These are phyloP conservation scores for Myxozyma sirexii DNA, from an alignment of 805 yeast species.

Conservation along the genomic window DNA sequence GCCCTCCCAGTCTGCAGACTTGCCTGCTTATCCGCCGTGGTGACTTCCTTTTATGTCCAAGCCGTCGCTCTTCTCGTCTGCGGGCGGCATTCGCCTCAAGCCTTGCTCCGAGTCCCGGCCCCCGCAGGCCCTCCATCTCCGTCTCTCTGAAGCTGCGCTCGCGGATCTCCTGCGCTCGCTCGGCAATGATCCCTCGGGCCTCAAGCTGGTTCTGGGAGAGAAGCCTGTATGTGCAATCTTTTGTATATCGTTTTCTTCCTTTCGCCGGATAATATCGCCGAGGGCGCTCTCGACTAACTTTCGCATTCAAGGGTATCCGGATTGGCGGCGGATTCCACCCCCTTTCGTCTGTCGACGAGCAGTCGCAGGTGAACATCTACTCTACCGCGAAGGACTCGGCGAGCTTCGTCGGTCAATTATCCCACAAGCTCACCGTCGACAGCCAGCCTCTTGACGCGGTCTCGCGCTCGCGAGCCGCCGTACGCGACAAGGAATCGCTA, in stretches of 20 bases:
- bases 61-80: slow-evolving; percentile 17
- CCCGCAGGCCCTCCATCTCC: slow-evolving; percentile 26
- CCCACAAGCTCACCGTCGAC: slow-evolving; percentile 36
- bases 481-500: slow-evolving; percentile 20
- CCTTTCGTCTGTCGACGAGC: slow-evolving; percentile 16
- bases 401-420: slow-evolving; percentile 32
- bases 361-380: slow-evolving; percentile 17
- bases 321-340: slow-evolving; percentile 19
- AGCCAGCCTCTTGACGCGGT: slow-evolving; percentile 22
- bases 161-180: slow-evolving; percentile 19
- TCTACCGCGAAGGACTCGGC: slow-evolving; percentile 1
- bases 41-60: neutral
- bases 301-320: slow-evolving; percentile 27
- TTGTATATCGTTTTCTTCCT: neutral
- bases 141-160: slow-evolving; percentile 23
- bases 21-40: neutral
- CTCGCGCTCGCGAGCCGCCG: slow-evolving; percentile 31
- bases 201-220: slow-evolving; percentile 26
- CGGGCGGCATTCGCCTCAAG: slow-evolving; percentile 13
- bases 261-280: neutral
- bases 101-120: slow-evolving; percentile 1
- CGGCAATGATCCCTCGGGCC: slow-evolving; percentile 15
- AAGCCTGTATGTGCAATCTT: slow-evolving; percentile 17
- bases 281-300: neutral
- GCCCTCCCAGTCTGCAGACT: too few species aligned